Conservation (phyloP, 2,329 filamentous ascomycete genomes). For the Diaporthe eres region DNA sequence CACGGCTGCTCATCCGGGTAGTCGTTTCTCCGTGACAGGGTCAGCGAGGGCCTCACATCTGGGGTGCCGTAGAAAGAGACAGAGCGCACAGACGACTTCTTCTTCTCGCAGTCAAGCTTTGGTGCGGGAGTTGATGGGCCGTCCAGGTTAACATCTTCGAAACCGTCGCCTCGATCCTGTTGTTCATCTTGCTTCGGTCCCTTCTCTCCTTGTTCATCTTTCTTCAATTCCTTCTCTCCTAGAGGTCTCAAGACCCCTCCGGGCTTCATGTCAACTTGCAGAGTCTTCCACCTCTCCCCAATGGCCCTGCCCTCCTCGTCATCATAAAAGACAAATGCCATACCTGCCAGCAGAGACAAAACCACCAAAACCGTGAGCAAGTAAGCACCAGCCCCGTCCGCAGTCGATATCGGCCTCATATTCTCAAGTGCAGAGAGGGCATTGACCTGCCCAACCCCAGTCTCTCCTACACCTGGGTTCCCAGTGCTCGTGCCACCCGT, state of each 20-base stretch:
- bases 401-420: constrained; percentile 63
- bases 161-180: neutral
- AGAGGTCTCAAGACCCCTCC: neutral
- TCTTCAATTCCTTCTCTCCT: neutral
- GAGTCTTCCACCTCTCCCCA: constrained; percentile 28
- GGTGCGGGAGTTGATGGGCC: constrained; percentile 22
- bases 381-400: constrained; percentile 78
- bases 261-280: constrained; percentile 3
- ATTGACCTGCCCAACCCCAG: constrained; percentile 59
- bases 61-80: constrained; percentile 14
- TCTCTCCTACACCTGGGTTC: constrained; percentile 57
- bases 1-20: constrained; percentile 40
- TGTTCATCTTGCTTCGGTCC: neutral
- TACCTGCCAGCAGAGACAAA: constrained; percentile 29
- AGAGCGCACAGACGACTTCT: neutral
- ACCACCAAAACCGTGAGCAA: constrained; percentile 64
- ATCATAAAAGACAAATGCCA: constrained; percentile 38
- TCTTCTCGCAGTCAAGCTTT: neutral
- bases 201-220: neutral
- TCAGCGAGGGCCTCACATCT: neutral
- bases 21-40: neutral
- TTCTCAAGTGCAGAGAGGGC: constrained; percentile 43
- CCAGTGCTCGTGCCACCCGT: constrained; percentile 72
- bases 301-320: constrained; percentile 25
- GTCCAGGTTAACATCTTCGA: constrained; percentile 25